Percentiles rank a stretch among this genome's conserved stretches.
These are phyloP conservation scores for Xylaria sp. DNA, from an alignment of 2,329 filamentous ascomycete genomes.

Conservation along the genomic window DNA sequence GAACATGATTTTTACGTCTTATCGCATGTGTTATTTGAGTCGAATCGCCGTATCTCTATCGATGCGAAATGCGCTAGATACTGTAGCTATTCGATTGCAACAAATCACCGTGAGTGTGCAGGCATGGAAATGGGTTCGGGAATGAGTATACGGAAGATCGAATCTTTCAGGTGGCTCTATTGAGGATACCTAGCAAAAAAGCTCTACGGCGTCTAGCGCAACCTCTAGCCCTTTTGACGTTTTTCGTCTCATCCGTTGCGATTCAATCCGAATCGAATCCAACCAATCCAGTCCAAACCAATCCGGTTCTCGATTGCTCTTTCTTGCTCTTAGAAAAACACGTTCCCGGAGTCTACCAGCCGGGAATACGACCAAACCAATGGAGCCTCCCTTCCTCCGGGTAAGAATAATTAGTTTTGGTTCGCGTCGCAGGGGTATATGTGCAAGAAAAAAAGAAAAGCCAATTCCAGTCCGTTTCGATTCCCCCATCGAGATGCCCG, in stretches of 20 bases:
- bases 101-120: background rate
- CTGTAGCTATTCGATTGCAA: too few relatives aligned
- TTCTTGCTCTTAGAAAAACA: conserved; percentile 13
- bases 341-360: conserved; percentile 48
- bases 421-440: conserved; percentile 33
- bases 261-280: background rate
- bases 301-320: conserved; percentile 18
- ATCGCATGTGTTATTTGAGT: background rate
- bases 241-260: background rate
- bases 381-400: background rate
- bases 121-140: background rate
- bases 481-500: conserved; percentile 20
- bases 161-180: background rate
- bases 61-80: too few relatives aligned
- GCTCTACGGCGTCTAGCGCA: background rate
- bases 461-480: conserved; percentile 11
- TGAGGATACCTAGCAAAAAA: background rate
- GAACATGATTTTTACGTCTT: conserved; percentile 15
- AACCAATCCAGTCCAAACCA: background rate
- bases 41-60: too few relatives aligned
- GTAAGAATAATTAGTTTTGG: background rate
- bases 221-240: background rate
- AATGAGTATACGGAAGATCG: background rate
- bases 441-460: conserved; percentile 17
- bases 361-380: conserved; percentile 32